Evolutionary conservation across 352 stramenopile species (phyloP).

Genomic region (Pythium insidiosum): DNA sequence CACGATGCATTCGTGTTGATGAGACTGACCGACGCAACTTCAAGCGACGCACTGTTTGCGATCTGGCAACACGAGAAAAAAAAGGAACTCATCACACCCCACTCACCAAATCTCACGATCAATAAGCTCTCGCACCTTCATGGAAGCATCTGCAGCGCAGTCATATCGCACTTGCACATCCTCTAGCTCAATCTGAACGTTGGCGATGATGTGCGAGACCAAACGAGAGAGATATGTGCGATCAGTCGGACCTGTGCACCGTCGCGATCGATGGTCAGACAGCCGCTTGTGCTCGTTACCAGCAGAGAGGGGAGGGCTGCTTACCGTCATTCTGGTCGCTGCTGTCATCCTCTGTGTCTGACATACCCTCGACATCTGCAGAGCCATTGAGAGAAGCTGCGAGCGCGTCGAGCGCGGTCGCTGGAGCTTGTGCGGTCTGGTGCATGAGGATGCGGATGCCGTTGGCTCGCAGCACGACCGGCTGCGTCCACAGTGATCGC

Average conservation of each 20-base stretch:
- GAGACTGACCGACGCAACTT: conserved; percentile 50
- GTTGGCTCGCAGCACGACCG: conserved; percentile 70
- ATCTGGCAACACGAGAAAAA: conserved; percentile 22
- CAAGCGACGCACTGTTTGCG: conserved; percentile 56
- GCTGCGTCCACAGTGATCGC: conserved; percentile 76
- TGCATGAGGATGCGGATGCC: conserved; percentile 66
- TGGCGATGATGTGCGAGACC: conserved; percentile 79
- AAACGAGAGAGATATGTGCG: conserved; percentile 77
- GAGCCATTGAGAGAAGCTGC: conserved; percentile 4
- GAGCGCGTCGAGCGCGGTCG: conserved; percentile 4
- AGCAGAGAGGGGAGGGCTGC: background rate
- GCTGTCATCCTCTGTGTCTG: conserved; percentile 14
- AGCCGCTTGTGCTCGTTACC: no score
- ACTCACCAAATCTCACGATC: background rate
- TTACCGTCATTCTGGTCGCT: conserved; percentile 6
- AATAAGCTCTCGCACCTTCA: conserved; percentile 33
- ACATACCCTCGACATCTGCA: conserved; percentile 12
- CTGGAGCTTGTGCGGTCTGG: conserved; percentile 25
- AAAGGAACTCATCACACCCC: background rate
- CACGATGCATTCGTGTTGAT: conserved; percentile 75
- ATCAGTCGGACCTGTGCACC: conserved; percentile 26
- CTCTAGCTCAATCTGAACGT: conserved; percentile 79
- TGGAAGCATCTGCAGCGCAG: conserved; percentile 48
- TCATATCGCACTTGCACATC: conserved; percentile 83
- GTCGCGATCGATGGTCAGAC: background rate